Evolutionary conservation across 352 stramenopile species (phyloP).

Genomic region (Globisporangium camurandrum): DNA sequence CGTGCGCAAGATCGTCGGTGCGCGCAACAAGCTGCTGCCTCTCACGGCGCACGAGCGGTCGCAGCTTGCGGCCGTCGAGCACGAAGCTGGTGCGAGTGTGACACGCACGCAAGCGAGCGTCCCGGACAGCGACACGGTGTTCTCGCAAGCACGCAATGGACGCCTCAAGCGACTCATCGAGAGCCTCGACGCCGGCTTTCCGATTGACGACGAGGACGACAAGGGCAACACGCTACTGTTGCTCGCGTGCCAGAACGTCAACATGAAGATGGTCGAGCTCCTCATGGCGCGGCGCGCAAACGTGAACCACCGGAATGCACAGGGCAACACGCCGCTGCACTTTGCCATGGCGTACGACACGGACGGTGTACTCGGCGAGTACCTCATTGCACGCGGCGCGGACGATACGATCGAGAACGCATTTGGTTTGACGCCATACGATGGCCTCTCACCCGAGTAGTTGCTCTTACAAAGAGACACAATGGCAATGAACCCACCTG

Average conservation of each 20-base stretch:
- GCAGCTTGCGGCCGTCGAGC: conserved; percentile 55
- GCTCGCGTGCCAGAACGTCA: conserved; percentile 87
- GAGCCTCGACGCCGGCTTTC: conserved; percentile 86
- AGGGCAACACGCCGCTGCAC: conserved; percentile 91
- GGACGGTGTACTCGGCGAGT: conserved; percentile 86
- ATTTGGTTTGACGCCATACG: conserved; percentile 89
- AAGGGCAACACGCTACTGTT: conserved; percentile 91
- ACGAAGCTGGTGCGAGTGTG: conserved; percentile 35
- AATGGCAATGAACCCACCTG: too few species aligned
- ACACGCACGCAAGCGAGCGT: conserved; percentile 18
- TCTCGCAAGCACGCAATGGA: conserved; percentile 87
- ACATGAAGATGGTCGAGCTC: conserved; percentile 85
- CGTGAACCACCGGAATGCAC: conserved; percentile 89
- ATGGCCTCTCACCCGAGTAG: conserved; percentile 73
- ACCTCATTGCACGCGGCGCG: conserved; percentile 88
- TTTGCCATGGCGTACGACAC: conserved; percentile 92
- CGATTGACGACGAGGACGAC: conserved; percentile 85
- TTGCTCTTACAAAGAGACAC: too few species aligned
- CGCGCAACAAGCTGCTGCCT: conserved; percentile 84
- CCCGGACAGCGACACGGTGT: conserved; percentile 70
- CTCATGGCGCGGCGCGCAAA: conserved; percentile 79
- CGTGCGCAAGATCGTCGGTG: conserved; percentile 84
- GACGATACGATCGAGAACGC: conserved; percentile 93
- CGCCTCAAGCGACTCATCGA: conserved; percentile 86
- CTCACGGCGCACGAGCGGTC: conserved; percentile 62